phyloP scores from a whole-genome alignment of 225 moss, liverwort and hornwort species.

The Physcomitrium patens region DNA sequence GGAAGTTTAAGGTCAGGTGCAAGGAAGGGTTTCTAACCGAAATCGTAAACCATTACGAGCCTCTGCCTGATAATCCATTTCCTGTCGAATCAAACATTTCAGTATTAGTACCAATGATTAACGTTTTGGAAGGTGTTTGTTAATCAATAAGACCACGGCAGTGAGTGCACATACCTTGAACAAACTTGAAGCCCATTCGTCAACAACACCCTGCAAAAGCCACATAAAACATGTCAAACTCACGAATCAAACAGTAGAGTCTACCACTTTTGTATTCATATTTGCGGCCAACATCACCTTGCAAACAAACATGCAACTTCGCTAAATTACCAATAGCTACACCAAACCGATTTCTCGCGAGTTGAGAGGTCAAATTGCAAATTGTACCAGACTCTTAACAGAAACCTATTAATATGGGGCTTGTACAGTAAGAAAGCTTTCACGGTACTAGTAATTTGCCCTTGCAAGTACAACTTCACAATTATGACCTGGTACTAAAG shows the following conservation, averaged over 20 bases:
- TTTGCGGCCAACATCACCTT: background rate
- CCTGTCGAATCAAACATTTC: constrained; percentile 42
- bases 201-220: constrained; percentile 70
- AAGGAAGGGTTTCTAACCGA: constrained; percentile 45
- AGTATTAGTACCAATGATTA: background rate
- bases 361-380: background rate
- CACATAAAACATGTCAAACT: constrained; percentile 19
- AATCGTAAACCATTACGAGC: constrained; percentile 87
- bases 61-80: constrained; percentile 87
- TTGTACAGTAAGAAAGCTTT: background rate
- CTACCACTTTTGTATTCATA: background rate
- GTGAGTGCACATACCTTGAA: constrained; percentile 55
- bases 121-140: constrained; percentile 4
- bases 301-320: background rate
- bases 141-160: constrained; percentile 9
- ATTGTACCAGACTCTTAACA: background rate
- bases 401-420: background rate
- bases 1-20: background rate
- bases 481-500: background rate
- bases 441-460: background rate
- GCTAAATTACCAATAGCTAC: background rate
- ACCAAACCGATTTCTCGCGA: background rate
- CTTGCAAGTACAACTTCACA: background rate
- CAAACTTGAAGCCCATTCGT: constrained; percentile 92
- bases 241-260: background rate